These are phyloP conservation scores for Daldinia decipiens DNA, from an alignment of 495 filamentous ascomycete species.

Conservation along the genomic window DNA sequence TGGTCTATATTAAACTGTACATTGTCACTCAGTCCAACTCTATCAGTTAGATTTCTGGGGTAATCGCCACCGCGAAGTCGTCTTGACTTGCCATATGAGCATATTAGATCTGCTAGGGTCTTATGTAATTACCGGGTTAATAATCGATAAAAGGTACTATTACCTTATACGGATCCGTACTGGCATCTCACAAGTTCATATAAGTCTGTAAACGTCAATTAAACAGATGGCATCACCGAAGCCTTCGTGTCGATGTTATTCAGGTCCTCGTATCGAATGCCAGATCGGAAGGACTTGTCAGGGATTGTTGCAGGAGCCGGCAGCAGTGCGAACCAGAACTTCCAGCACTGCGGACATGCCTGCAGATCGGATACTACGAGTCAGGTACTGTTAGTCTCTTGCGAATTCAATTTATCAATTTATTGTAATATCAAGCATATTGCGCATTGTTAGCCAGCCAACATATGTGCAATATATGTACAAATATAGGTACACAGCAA, in stretches of 20 bases:
- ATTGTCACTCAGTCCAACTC: neutral
- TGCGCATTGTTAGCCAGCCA: conserved; percentile 28
- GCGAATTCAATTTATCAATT: conserved; percentile 16
- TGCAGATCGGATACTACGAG: conserved; percentile 28
- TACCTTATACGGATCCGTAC: too few species aligned
- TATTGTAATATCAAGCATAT: conserved; percentile 28
- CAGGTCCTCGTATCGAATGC: conserved; percentile 14
- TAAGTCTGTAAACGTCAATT: neutral
- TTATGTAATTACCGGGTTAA: conserved; percentile 19
- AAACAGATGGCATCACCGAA: neutral
- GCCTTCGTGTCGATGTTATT: conserved; percentile 8
- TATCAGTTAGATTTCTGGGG: conserved; percentile 3
- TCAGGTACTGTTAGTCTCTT: conserved; percentile 7
- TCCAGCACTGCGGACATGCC: conserved; percentile 17
- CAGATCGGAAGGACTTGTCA: conserved; percentile 20
- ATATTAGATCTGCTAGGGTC: conserved; percentile 6
- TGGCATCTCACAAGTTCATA: neutral
- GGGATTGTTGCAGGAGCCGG: conserved; percentile 16
- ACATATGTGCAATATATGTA: neutral
- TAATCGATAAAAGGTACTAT: neutral
- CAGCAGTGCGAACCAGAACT: conserved; percentile 15
- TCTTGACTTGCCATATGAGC: neutral
- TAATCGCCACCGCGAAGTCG: neutral
- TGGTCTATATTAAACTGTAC: neutral
- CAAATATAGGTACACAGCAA: neutral